Conservation (phyloP, 352 stramenopile species). For the Aphanomyces stellatus region DNA sequence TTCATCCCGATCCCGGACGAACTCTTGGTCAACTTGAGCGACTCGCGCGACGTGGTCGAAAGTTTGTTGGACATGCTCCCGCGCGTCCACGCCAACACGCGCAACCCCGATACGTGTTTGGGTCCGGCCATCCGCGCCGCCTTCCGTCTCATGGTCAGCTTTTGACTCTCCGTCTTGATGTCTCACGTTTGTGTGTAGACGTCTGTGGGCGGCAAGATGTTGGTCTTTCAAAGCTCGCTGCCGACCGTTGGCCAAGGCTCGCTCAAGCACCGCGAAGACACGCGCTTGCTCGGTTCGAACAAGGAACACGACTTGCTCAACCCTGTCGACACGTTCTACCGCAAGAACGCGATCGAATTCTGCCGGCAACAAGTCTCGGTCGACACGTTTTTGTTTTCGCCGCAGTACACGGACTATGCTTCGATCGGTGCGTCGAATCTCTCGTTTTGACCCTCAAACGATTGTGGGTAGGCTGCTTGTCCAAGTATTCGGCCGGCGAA, state of each 20-base stretch:
- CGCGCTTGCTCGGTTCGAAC: constrained; percentile 69
- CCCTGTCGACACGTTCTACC: constrained; percentile 84
- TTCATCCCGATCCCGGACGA: constrained; percentile 93
- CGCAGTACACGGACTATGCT: constrained; percentile 95
- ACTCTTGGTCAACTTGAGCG: constrained; percentile 95
- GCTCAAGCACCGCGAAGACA: constrained; percentile 78
- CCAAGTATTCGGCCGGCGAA: constrained; percentile 93
- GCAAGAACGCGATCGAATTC: constrained; percentile 93
- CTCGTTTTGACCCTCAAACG: constrained; percentile 12
- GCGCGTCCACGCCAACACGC: constrained; percentile 77
- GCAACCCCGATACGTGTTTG: constrained; percentile 66
- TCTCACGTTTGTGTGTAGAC: constrained; percentile 39
- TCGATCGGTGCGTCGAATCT: constrained; percentile 67
- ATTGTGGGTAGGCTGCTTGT: constrained; percentile 61
- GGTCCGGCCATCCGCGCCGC: constrained; percentile 90
- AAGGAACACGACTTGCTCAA: constrained; percentile 89
- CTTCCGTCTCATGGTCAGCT: constrained; percentile 95
- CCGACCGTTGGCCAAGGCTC: constrained; percentile 66
- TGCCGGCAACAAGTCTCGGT: constrained; percentile 97
- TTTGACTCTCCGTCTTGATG: constrained; percentile 46
- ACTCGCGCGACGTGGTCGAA: constrained; percentile 92
- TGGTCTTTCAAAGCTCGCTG: constrained; percentile 82
- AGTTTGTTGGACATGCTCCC: constrained; percentile 94
- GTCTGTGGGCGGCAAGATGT: constrained; percentile 82
- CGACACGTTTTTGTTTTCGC: constrained; percentile 97